Percentiles rank a stretch among this genome's conserved stretches.
These are phyloP conservation scores for Leccinum rimulosum DNA, from an alignment of 768 basidiomycete genomes.

Conservation along the genomic window DNA sequence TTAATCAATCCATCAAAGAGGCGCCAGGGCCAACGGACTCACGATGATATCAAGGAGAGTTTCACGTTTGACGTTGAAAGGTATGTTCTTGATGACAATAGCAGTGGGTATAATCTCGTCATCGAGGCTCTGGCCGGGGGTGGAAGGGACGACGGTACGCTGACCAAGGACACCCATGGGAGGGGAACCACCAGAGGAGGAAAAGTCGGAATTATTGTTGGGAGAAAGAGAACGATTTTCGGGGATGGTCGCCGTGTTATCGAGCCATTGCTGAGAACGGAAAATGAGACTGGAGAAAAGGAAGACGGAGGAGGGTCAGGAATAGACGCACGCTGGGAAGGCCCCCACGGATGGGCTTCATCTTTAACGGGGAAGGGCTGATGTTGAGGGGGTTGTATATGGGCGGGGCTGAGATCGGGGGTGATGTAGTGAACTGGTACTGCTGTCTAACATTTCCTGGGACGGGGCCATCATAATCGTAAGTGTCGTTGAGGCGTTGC, in stretches of 20 bases:
- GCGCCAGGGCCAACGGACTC: constrained; percentile 34
- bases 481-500: constrained; percentile 84
- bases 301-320: constrained; percentile 16
- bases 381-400: constrained; percentile 52
- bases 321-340: constrained; percentile 65
- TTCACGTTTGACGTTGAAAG: constrained; percentile 97
- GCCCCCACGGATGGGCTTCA: constrained; percentile 62
- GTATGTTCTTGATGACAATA: constrained; percentile 99
- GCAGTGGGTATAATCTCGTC: constrained; percentile 98
- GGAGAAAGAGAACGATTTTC: constrained; percentile 82
- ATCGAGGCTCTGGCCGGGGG: constrained; percentile 54
- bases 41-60: constrained; percentile 96
- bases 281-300: constrained; percentile 25
- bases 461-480: constrained; percentile 72
- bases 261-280: constrained; percentile 76
- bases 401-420: constrained; percentile 52
- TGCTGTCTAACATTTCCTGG: constrained; percentile 49
- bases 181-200: constrained; percentile 82
- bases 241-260: constrained; percentile 47
- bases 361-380: constrained; percentile 71
- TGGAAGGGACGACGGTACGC: constrained; percentile 45
- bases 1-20: constrained; percentile 11
- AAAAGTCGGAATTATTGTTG: constrained; percentile 85
- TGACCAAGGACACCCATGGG: constrained; percentile 48
- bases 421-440: constrained; percentile 70